Base-by-base conservation (phyloP, 139 green algal genomes). In the Volvox africanus region DNA sequence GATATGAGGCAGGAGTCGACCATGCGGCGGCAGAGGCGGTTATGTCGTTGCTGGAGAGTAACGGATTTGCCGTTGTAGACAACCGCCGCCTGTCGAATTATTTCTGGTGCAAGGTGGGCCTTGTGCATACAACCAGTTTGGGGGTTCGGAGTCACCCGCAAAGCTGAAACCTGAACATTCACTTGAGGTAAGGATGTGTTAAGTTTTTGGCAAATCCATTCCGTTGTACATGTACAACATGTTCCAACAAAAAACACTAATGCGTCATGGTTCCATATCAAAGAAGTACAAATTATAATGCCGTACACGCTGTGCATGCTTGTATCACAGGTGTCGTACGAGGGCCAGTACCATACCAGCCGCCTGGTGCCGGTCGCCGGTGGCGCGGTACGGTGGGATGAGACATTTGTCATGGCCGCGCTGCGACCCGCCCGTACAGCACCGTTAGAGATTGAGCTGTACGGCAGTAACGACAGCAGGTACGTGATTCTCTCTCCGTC, bases 391-490 rank as follows among this genome's bases (percentile, higher is more conserved):
- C 65, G 67, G 14, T 89, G 55, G 68, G 80, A 88, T 30, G 88
- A 89, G 84, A 88, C 44, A 21, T 82, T 94, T 19, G 65, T 91
- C 32, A 3, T 92, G 77, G 92, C 88, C 61, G 92, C 88, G 68
- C 61, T 92, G 68, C 83, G 92, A 77, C 92, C 92, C 20, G 55
- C 90, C 2, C 83, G 77, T 22, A 69, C 36, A 2, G 55, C 78
- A 28, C 78, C 84, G 1, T 28, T 94, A 80, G 88, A 92, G 55
- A 33, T 94, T 21, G 79, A 92, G 88, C 69, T 94, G 88, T 94
- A 76, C 33, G 89, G 88, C 79, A 89, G 61, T 61, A 82, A 89
- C 20, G 92, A 94, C 79, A 68, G n/a, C 28, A 91, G 85, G 92
- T 93, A 81, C 62, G 91, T 86, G 21, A 9, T 21, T 19, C 76